phyloP scores from a whole-genome alignment of 2,329 filamentous ascomycete genomes.

The Claviceps pusilla region DNA sequence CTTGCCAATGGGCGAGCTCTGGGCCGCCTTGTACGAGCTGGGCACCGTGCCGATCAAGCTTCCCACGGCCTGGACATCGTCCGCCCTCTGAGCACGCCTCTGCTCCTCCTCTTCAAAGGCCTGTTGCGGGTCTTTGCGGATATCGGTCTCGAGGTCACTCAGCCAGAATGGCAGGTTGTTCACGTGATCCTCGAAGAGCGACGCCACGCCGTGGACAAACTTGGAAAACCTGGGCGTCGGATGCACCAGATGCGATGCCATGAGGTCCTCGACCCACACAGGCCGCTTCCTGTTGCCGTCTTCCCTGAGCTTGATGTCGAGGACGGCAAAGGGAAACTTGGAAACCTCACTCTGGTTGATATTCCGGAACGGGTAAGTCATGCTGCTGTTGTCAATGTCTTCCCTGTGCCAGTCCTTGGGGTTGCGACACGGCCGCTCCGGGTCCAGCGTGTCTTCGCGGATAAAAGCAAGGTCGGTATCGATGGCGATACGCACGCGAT shows the following conservation, averaged over 20 bases:
- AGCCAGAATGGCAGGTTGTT: conserved; percentile 96
- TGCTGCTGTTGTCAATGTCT: conserved; percentile 70
- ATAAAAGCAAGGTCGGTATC: conserved; percentile 89
- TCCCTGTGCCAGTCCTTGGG: conserved; percentile 78
- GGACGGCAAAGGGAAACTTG: conserved; percentile 75
- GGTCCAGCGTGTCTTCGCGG: conserved; percentile 60
- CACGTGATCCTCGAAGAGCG: conserved; percentile 87
- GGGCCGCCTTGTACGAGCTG: conserved; percentile 39
- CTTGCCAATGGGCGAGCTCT: conserved; percentile 53
- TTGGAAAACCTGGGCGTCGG: conserved; percentile 86
- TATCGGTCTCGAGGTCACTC: conserved; percentile 79
- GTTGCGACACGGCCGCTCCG: conserved; percentile 73
- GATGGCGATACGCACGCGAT: conserved; percentile 79
- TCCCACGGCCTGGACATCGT: conserved; percentile 79
- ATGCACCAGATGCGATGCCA: conserved; percentile 83
- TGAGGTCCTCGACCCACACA: conserved; percentile 81
- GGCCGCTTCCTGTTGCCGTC: conserved; percentile 51
- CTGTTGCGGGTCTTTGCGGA: conserved; percentile 77
- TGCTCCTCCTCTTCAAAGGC: conserved; percentile 89
- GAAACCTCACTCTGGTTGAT: conserved; percentile 85
- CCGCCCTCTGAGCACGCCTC: conserved; percentile 61
- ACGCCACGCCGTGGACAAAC: conserved; percentile 85
- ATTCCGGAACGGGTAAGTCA: conserved; percentile 75
- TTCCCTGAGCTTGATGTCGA: conserved; percentile 82
- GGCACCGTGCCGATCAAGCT: conserved; percentile 57